Evolutionary conservation across 257 asterid species (phyloP).

Genomic region (Scutellaria galericulata): DNA sequence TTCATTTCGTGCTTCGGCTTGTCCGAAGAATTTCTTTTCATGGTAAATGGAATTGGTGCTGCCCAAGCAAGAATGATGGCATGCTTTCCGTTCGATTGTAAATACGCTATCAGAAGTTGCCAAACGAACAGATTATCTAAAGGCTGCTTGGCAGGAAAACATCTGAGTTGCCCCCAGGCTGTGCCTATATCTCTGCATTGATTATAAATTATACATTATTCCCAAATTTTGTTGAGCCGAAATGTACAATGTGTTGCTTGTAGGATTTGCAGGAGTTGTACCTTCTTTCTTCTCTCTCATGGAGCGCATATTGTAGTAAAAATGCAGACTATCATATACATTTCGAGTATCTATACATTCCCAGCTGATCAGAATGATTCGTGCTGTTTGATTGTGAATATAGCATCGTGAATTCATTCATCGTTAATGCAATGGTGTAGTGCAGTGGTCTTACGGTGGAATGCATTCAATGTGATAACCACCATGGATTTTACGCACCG

Average conservation of each 20-base stretch:
- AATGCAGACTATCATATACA: slow-evolving; percentile 27
- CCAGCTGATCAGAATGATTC: slow-evolving; percentile 46
- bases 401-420: slow-evolving; percentile 22
- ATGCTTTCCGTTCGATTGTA: slow-evolving; percentile 34
- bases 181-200: slow-evolving; percentile 24
- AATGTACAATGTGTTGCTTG: slow-evolving; percentile 27
- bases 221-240: slow-evolving; percentile 38
- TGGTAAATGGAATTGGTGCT: slow-evolving; percentile 5
- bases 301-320: slow-evolving; percentile 5
- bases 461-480: too few relatives aligned
- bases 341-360: slow-evolving; percentile 12
- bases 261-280: slow-evolving; percentile 37
- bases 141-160: too few relatives aligned
- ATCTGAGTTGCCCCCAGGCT: slow-evolving; percentile 22
- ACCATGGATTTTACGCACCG: too few relatives aligned
- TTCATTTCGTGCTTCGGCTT: slow-evolving; percentile 34
- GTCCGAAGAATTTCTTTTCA: slow-evolving; percentile 23
- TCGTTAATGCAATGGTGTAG: not conserved
- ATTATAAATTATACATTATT: slow-evolving; percentile 18
- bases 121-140: too few relatives aligned
- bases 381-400: slow-evolving; percentile 39
- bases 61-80: slow-evolving; percentile 24
- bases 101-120: slow-evolving; percentile 33
- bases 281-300: not conserved
- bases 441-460: too few relatives aligned